Percentiles rank a stretch among this genome's conserved stretches.
Conservation (phyloP, 495 filamentous ascomycete genomes). For the Schizothecium vesticola region DNA sequence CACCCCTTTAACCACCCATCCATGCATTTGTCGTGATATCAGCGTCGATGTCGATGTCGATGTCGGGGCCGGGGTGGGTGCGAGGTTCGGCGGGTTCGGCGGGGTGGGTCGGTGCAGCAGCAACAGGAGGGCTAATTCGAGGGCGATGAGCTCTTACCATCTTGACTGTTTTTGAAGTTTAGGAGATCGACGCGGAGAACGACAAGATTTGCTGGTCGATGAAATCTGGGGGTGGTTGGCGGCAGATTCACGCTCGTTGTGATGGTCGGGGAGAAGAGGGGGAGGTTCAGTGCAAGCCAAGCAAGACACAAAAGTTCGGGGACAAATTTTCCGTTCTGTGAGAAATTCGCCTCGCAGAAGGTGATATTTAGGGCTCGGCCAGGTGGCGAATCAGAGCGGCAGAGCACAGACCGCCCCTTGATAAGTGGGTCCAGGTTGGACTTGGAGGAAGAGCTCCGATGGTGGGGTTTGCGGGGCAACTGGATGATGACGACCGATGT, state of each 20-base stretch:
- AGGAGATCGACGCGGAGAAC: slow-evolving; percentile 32
- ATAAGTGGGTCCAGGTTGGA: slow-evolving; percentile 5
- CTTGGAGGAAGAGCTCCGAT: slow-evolving; percentile 7
- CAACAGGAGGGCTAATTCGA: slow-evolving; percentile 20
- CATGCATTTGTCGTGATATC: background rate
- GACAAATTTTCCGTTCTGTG: slow-evolving; percentile 34
- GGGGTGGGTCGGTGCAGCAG: slow-evolving; percentile 2
- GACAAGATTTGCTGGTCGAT: slow-evolving; percentile 42
- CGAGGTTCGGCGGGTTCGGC: slow-evolving; percentile 12
- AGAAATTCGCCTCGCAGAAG: slow-evolving; percentile 24
- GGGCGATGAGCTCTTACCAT: slow-evolving; percentile 47
- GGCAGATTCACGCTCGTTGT: slow-evolving; percentile 44
- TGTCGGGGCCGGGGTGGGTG: slow-evolving; percentile 3
- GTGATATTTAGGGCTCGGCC: slow-evolving; percentile 28
- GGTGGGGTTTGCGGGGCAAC: slow-evolving; percentile 7
- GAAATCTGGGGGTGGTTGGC: slow-evolving; percentile 35
- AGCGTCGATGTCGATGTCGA: background rate
- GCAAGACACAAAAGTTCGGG: slow-evolving; percentile 27
- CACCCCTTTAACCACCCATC: background rate
- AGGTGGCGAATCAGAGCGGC: slow-evolving; percentile 21
- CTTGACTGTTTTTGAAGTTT: slow-evolving; percentile 42
- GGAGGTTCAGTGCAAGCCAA: slow-evolving; percentile 28
- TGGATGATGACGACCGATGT: background rate
- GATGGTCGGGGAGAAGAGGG: slow-evolving; percentile 30
- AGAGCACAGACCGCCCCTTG: slow-evolving; percentile 11